Evolutionary conservation across 73 alveolate species (phyloP).

Genomic region (Paramecium biaurelia): DNA sequence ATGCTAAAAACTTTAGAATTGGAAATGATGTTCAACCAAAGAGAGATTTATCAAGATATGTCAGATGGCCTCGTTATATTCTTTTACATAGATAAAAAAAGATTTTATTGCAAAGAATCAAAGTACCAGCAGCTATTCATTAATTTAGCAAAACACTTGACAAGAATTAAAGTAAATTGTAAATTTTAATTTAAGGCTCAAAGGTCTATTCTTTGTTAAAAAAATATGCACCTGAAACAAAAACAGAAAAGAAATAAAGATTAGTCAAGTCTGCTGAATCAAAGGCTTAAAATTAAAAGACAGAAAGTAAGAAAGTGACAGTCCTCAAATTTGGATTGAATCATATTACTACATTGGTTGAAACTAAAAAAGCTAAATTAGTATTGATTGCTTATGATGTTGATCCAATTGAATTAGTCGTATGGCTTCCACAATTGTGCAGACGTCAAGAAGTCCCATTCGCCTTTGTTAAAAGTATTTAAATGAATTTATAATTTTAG

Average conservation of each 20-base stretch:
- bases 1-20: constrained; percentile 88
- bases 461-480: constrained; percentile 84
- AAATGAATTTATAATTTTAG: background rate
- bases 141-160: constrained; percentile 75
- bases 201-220: constrained; percentile 83
- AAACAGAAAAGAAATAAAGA: constrained; percentile 92
- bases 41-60: constrained; percentile 85
- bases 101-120: constrained; percentile 94
- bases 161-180: constrained; percentile 55
- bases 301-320: constrained; percentile 86
- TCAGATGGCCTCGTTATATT: constrained; percentile 98
- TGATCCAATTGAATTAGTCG: constrained; percentile 97
- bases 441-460: constrained; percentile 95
- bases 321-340: constrained; percentile 96
- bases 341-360: constrained; percentile 97
- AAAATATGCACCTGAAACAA: constrained; percentile 94
- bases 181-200: constrained; percentile 63
- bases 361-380: constrained; percentile 96
- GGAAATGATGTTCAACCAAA: constrained; percentile 98
- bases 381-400: constrained; percentile 98
- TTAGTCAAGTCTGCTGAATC: constrained; percentile 89
- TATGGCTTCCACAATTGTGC: constrained; percentile 97
- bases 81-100: constrained; percentile 97
- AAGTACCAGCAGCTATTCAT: constrained; percentile 97
- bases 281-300: constrained; percentile 83